These are phyloP conservation scores for Trichophyton rubrum DNA, from an alignment of 2,329 filamentous ascomycete species.

Conservation along the genomic window DNA sequence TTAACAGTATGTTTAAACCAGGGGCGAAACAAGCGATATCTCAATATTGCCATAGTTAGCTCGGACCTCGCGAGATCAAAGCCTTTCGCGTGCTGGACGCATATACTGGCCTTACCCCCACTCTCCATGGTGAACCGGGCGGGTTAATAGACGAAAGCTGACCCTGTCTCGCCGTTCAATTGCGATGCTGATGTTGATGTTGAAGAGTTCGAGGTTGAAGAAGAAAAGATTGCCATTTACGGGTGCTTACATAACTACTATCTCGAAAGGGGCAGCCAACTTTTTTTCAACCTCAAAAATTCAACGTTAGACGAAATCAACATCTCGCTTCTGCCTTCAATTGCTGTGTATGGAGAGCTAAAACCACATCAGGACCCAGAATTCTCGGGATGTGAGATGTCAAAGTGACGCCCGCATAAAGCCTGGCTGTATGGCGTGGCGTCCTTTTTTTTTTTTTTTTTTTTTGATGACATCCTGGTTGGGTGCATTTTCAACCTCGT, in stretches of 20 bases:
- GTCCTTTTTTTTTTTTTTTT: no score
- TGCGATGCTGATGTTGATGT: neutral
- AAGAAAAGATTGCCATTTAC: neutral
- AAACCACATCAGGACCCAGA: neutral
- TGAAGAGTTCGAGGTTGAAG: neutral
- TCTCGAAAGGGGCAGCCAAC: neutral
- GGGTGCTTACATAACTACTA: neutral
- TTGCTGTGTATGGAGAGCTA: neutral
- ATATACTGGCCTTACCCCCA: no score
- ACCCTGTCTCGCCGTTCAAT: neutral
- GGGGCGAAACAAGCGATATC: no score
- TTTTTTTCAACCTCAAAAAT: neutral
- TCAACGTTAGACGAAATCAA: neutral
- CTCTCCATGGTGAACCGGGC: neutral
- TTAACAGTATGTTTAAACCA: neutral
- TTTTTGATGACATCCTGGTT: neutral
- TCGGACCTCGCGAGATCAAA: no score
- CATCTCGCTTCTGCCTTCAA: neutral
- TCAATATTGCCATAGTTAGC: no score
- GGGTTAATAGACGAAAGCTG: neutral
- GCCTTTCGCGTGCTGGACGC: no score
- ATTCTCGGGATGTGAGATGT: neutral
- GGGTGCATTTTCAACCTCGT: neutral
- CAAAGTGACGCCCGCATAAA: neutral
- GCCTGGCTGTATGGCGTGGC: no score